Evolutionary conservation across 495 filamentous ascomycete species (phyloP).

Genomic region (Daldinia childiae): DNA sequence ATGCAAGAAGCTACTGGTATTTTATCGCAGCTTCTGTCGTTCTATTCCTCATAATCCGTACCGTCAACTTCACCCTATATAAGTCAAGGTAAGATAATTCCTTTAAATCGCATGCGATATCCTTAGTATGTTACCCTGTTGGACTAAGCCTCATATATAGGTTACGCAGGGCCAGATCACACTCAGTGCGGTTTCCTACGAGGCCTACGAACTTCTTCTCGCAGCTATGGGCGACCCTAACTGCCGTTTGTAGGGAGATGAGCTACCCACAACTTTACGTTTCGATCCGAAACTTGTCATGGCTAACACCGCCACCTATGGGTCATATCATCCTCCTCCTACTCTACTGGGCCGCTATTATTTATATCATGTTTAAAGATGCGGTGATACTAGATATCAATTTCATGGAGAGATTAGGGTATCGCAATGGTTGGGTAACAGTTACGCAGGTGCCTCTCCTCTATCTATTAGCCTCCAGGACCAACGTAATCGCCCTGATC

Average conservation of each 20-base stretch:
- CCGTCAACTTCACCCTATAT: conserved; percentile 51
- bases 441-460: conserved; percentile 84
- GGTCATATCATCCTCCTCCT: conserved; percentile 64
- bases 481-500: conserved; percentile 75
- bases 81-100: conserved; percentile 45
- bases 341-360: conserved; percentile 65
- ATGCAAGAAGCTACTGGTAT: conserved; percentile 63
- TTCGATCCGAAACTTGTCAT: conserved; percentile 56
- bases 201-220: conserved; percentile 68
- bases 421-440: conserved; percentile 78
- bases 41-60: conserved; percentile 48
- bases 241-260: conserved; percentile 73
- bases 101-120: neutral
- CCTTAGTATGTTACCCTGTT: neutral
- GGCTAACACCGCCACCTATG: conserved; percentile 65
- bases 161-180: conserved; percentile 49
- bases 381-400: conserved; percentile 54
- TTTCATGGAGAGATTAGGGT: conserved; percentile 76
- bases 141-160: conserved; percentile 41
- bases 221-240: conserved; percentile 69
- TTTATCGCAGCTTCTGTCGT: conserved; percentile 56
- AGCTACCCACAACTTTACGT: conserved; percentile 70
- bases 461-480: conserved; percentile 81
- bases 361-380: conserved; percentile 64
- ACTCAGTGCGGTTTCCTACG: conserved; percentile 64